Conservation (phyloP, 2,329 filamentous ascomycete genomes). For the Fusarium sp. region DNA sequence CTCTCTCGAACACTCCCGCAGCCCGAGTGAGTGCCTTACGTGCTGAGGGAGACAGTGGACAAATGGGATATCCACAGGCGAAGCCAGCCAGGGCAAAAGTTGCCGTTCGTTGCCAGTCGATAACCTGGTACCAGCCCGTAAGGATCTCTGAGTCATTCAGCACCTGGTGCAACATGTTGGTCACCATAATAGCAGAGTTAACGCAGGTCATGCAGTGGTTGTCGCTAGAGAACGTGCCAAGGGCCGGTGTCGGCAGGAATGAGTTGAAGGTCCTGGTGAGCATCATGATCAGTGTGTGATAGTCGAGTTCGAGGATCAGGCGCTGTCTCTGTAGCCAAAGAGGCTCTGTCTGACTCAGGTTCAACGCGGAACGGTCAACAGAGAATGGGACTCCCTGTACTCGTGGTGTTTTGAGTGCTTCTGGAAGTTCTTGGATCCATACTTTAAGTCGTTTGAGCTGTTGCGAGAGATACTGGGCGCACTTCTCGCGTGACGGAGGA, state of each 20-base stretch:
- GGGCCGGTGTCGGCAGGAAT: constrained; percentile 47
- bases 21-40: constrained; percentile 29
- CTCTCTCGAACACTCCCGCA: constrained; percentile 29
- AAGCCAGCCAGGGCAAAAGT: constrained; percentile 36
- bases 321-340: constrained; percentile 57
- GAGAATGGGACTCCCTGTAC: constrained; percentile 52
- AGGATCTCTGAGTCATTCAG: constrained; percentile 43
- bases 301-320: constrained; percentile 56
- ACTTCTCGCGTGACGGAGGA: constrained; percentile 40
- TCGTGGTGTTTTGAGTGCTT: constrained; percentile 52
- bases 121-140: constrained; percentile 44
- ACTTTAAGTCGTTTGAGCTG: constrained; percentile 48
- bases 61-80: constrained; percentile 43
- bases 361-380: constrained; percentile 49
- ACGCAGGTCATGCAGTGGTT: constrained; percentile 40
- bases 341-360: constrained; percentile 51
- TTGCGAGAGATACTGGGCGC: constrained; percentile 41
- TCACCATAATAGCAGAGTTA: constrained; percentile 44
- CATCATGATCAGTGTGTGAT: constrained; percentile 54
- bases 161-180: constrained; percentile 44
- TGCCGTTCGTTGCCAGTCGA: constrained; percentile 46
- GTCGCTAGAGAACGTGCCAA: constrained; percentile 42
- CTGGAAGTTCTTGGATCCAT: constrained; percentile 50
- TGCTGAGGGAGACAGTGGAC: constrained; percentile 35
- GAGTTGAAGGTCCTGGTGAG: constrained; percentile 55